Percentiles rank a stretch among this genome's conserved stretches.
phyloP scores from a whole-genome alignment of 78 protist genomes.

The Carpediemonas membranifera region DNA sequence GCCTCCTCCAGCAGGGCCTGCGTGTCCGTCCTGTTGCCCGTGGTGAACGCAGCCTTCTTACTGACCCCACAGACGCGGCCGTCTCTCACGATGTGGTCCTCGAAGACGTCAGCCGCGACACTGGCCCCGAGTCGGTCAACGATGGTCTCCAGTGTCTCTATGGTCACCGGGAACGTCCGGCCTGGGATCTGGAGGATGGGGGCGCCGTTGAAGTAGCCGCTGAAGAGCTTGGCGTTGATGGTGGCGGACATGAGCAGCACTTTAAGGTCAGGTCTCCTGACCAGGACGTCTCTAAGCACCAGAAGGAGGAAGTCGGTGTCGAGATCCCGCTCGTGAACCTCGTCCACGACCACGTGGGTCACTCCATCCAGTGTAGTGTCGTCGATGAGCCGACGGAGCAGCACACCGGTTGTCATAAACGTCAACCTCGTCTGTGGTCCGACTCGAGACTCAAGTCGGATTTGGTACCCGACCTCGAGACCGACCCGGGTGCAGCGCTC shows the following conservation, averaged over 20 bases:
- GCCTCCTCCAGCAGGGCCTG: background rate
- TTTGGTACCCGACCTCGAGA: constrained; percentile 55
- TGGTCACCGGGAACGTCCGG: constrained; percentile 53
- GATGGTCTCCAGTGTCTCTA: too few relatives aligned
- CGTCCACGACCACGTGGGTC: constrained; percentile 52
- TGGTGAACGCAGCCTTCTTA: too few relatives aligned
- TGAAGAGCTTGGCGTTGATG: constrained; percentile 53
- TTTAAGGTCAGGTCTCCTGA: constrained; percentile 7
- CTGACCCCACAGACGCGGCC: too few relatives aligned
- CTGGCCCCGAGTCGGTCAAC: too few relatives aligned
- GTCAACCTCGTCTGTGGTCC: constrained; percentile 23
- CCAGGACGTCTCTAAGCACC: constrained; percentile 35
- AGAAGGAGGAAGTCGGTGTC: constrained; percentile 63
- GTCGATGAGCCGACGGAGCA: constrained; percentile 28
- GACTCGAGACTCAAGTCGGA: too few relatives aligned
- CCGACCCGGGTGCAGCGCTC: constrained; percentile 59
- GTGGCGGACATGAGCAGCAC: constrained; percentile 74
- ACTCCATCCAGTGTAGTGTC: constrained; percentile 1
- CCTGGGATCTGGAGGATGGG: constrained; percentile 75
- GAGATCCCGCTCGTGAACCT: constrained; percentile 72
- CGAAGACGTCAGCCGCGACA: too few relatives aligned
- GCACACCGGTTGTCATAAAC: constrained; percentile 72
- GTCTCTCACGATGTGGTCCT: too few relatives aligned
- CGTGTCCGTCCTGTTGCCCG: background rate
- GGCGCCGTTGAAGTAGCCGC: constrained; percentile 47